A percentile compares a stretch with the other conserved stretches of the same genome.
Conservation (phyloP, 2,329 filamentous ascomycete genomes). For the Hypoxylon sp. region DNA sequence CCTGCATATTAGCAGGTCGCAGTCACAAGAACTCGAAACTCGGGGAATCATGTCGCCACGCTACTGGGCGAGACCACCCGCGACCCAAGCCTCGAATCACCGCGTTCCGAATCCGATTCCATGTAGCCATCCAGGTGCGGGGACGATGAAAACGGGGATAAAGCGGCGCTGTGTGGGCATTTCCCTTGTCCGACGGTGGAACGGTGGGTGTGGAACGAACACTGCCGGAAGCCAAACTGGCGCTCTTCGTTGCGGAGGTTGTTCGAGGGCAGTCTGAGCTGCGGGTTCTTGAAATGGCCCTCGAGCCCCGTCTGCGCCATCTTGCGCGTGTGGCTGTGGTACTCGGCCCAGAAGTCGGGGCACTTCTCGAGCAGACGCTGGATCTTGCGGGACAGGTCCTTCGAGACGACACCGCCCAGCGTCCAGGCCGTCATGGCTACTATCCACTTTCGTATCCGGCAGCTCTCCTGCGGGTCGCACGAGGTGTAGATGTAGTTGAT, state of each 20-base stretch:
- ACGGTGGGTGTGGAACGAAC: slow-evolving; percentile 68
- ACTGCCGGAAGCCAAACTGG: slow-evolving; percentile 67
- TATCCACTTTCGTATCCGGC: slow-evolving; percentile 65
- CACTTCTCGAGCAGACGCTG: slow-evolving; percentile 54
- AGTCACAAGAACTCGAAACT: slow-evolving; percentile 31
- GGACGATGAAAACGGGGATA: slow-evolving; percentile 35
- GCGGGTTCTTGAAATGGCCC: slow-evolving; percentile 66
- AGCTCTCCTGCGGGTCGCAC: slow-evolving; percentile 58
- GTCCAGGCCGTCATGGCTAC: slow-evolving; percentile 69
- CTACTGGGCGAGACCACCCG: slow-evolving; percentile 36
- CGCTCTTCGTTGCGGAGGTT: slow-evolving; percentile 64
- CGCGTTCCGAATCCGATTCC: slow-evolving; percentile 43
- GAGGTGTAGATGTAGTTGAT: slow-evolving; percentile 63
- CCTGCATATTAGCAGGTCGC: no score
- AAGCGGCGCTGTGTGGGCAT: slow-evolving; percentile 55
- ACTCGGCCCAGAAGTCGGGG: slow-evolving; percentile 60
- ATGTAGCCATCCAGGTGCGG: slow-evolving; percentile 40
- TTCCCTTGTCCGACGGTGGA: slow-evolving; percentile 60
- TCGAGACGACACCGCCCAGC: slow-evolving; percentile 50
- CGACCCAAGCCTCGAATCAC: slow-evolving; percentile 33
- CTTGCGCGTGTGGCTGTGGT: slow-evolving; percentile 60
- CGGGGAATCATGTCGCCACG: no score
- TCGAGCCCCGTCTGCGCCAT: slow-evolving; percentile 61
- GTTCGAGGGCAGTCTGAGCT: slow-evolving; percentile 66
- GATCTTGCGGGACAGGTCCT: slow-evolving; percentile 49